phyloP scores from a whole-genome alignment of 164 flowering plant genomes.

The Aristolochia fimbriata region DNA sequence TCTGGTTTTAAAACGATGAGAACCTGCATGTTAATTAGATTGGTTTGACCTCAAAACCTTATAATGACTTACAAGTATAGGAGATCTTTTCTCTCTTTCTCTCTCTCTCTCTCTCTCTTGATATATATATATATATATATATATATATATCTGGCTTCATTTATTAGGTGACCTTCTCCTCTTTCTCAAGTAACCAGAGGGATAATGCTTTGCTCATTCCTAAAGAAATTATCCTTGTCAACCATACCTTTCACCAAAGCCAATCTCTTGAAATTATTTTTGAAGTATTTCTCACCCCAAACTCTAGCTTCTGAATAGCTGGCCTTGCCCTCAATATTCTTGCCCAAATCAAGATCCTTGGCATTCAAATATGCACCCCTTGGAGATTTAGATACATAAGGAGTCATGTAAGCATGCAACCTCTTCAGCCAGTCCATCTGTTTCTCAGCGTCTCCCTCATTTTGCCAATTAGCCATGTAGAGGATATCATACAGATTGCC shows the following conservation, averaged over 20 bases:
- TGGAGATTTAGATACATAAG: conserved; percentile 14
- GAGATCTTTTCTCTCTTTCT: too few relatives aligned
- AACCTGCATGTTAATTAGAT: too few relatives aligned
- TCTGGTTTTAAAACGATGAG: too few relatives aligned
- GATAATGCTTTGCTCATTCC: conserved; percentile 11
- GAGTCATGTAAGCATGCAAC: conserved; percentile 13
- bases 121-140: too few relatives aligned
- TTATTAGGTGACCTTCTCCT: too few relatives aligned
- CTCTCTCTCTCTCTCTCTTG: too few relatives aligned
- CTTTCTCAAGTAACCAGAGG: neutral
- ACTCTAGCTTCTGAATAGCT: conserved; percentile 9
- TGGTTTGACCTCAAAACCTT: too few relatives aligned
- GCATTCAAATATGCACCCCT: conserved; percentile 17
- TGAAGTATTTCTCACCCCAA: conserved; percentile 18
- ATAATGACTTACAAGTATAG: too few relatives aligned
- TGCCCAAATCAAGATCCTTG: conserved; percentile 21
- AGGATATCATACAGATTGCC: conserved; percentile 8
- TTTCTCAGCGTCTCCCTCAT: conserved; percentile 1
- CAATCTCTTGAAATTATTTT: conserved; percentile 19
- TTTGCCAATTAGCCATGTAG: conserved; percentile 8
- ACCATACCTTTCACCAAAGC: conserved; percentile 16
- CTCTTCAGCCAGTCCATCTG: conserved; percentile 12
- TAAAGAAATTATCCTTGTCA: conserved; percentile 16
- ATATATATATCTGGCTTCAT: too few relatives aligned
- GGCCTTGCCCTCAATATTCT: conserved; percentile 3